Evolutionary conservation across 305 asterid species (phyloP).

Genomic region (Plantago coronopus): DNA sequence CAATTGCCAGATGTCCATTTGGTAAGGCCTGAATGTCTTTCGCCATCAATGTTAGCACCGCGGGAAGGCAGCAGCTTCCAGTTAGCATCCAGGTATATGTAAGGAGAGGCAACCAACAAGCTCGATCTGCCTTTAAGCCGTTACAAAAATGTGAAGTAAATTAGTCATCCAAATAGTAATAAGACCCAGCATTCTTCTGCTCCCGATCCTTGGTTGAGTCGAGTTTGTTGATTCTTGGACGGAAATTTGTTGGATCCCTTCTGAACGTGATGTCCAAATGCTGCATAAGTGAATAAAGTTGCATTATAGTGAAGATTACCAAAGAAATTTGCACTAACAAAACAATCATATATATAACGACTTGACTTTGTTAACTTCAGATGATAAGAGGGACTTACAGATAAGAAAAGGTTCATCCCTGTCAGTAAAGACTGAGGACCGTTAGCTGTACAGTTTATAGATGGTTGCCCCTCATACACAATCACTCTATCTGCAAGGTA

Average conservation of each 20-base stretch:
- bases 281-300: conserved; percentile 27
- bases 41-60: neutral
- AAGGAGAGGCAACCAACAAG: conserved; percentile 17
- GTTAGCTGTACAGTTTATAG: conserved; percentile 53
- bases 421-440: conserved; percentile 57
- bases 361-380: too few relatives aligned
- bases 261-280: conserved; percentile 57
- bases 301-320: neutral
- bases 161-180: conserved; percentile 41
- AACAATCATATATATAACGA: neutral
- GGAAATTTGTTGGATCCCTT: conserved; percentile 53
- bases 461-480: conserved; percentile 49
- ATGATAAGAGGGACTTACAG: conserved; percentile 29
- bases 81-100: conserved; percentile 24
- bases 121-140: neutral
- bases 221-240: conserved; percentile 53
- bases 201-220: conserved; percentile 57
- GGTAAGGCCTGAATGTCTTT: neutral
- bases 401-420: conserved; percentile 59
- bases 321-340: neutral
- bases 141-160: conserved; percentile 8
- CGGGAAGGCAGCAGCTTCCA: conserved; percentile 18
- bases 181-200: conserved; percentile 57
- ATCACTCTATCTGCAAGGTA: conserved; percentile 59
- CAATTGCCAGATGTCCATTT: neutral